Conservation (phyloP, 139 green algal species). For the Spirogloea muscicola region DNA sequence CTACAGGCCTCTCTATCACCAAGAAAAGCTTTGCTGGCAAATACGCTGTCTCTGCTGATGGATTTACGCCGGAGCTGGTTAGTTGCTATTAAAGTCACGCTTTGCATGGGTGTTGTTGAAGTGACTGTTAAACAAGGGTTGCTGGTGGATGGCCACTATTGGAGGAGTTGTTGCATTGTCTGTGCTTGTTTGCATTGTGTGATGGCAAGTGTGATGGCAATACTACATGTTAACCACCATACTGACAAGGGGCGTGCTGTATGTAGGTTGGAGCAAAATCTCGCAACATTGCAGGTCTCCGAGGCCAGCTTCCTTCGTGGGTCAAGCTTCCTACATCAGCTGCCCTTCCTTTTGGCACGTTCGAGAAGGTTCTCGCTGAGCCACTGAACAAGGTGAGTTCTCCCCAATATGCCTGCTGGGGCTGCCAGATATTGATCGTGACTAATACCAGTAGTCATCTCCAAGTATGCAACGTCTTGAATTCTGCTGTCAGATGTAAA, state of each 20-base stretch:
- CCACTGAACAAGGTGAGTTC: constrained; percentile 56
- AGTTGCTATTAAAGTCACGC: no score
- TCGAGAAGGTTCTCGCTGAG: constrained; percentile 77
- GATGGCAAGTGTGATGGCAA: not conserved
- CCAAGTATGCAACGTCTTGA: not conserved
- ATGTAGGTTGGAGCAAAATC: constrained; percentile 92
- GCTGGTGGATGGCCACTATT: no score
- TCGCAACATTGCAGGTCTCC: constrained; percentile 84
- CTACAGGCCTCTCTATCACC: constrained; percentile 40
- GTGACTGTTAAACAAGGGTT: no score
- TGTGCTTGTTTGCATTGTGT: not conserved
- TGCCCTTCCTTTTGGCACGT: constrained; percentile 90
- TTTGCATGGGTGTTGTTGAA: not conserved
- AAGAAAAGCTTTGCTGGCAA: constrained; percentile 64
- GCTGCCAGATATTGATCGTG: no score
- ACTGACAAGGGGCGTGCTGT: no score
- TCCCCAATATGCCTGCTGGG: not conserved
- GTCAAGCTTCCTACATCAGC: constrained; percentile 83
- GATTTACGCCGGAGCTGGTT: constrained; percentile 60
- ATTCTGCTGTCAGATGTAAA: not conserved
- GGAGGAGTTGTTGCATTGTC: not conserved
- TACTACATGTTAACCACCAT: constrained; percentile 34
- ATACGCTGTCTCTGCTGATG: constrained; percentile 80
- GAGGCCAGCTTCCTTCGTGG: constrained; percentile 77
- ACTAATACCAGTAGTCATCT: no score